phyloP scores from a whole-genome alignment of 2,329 filamentous ascomycete species.

The Helotiales sp. region DNA sequence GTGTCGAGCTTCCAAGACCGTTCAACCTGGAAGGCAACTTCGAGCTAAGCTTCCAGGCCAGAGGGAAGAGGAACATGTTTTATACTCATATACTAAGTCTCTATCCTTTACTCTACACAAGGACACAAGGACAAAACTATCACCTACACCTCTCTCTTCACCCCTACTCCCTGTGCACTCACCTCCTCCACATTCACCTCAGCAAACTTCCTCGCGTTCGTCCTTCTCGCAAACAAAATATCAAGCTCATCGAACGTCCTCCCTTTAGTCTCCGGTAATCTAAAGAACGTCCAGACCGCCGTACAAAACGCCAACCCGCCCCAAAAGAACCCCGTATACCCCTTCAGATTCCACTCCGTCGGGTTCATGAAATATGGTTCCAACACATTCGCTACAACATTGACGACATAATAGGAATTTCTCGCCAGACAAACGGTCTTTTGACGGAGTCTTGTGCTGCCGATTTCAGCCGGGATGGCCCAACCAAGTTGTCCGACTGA shows the following conservation, averaged over 20 bases:
- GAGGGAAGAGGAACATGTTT: no score
- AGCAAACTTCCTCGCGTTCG: constrained; percentile 13
- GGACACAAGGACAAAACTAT: background rate
- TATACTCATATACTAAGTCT: no score
- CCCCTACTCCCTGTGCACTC: background rate
- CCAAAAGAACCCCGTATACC: constrained; percentile 43
- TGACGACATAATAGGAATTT: constrained; percentile 36
- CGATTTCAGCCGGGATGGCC: constrained; percentile 37
- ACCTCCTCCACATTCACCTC: background rate
- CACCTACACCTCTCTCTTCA: background rate
- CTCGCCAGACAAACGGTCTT: constrained; percentile 32
- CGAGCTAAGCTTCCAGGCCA: no score
- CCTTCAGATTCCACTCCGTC: constrained; percentile 38
- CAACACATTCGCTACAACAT: constrained; percentile 34
- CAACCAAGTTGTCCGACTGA: constrained; percentile 41
- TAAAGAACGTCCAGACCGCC: constrained; percentile 50
- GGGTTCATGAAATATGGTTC: constrained; percentile 46
- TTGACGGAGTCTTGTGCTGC: constrained; percentile 37
- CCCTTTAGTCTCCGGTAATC: constrained; percentile 46
- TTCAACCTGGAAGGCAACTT: no score
- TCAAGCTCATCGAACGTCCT: constrained; percentile 29
- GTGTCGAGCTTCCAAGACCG: no score
- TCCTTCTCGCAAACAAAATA: constrained; percentile 18
- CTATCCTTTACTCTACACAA: no score
- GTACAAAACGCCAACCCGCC: constrained; percentile 39